Percentiles rank a stretch among this genome's conserved stretches.
Conservation (phyloP, 495 filamentous ascomycete species). For the Pseudoneurospora amorphoporcata region DNA sequence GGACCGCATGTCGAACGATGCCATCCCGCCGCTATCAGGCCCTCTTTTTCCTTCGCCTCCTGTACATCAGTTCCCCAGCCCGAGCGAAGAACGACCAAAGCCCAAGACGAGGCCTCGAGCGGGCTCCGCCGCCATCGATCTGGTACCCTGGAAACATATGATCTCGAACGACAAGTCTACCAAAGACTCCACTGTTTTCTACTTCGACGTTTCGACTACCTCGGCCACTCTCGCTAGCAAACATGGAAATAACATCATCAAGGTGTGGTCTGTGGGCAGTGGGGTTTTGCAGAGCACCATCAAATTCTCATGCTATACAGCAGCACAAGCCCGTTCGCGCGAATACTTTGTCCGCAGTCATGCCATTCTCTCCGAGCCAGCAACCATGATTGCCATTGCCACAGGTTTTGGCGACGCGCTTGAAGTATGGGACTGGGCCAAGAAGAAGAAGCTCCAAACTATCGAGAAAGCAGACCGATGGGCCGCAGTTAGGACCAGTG, state of each 20-base stretch:
- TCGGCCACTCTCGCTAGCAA: slow-evolving; percentile 18
- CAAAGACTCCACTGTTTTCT: slow-evolving; percentile 22
- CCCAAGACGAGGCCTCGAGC: slow-evolving; percentile 4
- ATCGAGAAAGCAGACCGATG: slow-evolving; percentile 26
- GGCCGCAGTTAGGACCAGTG: slow-evolving; percentile 23
- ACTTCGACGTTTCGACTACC: slow-evolving; percentile 19
- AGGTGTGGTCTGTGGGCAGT: slow-evolving; percentile 24
- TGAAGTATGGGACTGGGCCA: slow-evolving; percentile 29
- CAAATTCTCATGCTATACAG: slow-evolving; percentile 26
- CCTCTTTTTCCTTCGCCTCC: not conserved
- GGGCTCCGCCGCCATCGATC: slow-evolving; percentile 1
- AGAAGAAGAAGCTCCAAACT: slow-evolving; percentile 24
- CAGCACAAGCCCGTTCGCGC: slow-evolving; percentile 22
- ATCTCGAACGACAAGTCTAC: slow-evolving; percentile 13
- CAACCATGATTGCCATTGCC: slow-evolving; percentile 23
- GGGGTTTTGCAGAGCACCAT: slow-evolving; percentile 19
- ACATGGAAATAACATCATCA: slow-evolving; percentile 29
- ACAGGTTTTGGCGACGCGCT: slow-evolving; percentile 24
- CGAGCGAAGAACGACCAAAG: not conserved
- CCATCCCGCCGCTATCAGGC: not conserved
- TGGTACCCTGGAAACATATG: slow-evolving; percentile 20
- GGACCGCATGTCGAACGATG: slow-evolving; percentile 4
- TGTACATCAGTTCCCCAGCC: not conserved
- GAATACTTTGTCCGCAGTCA: slow-evolving; percentile 31
- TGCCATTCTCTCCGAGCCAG: slow-evolving; percentile 25